Evolutionary conservation across 2,329 filamentous ascomycete genomes (phyloP), one percentile per base, ranked within the genome.

Genomic region (Parasarocladium wereldwijsianum): DNA sequence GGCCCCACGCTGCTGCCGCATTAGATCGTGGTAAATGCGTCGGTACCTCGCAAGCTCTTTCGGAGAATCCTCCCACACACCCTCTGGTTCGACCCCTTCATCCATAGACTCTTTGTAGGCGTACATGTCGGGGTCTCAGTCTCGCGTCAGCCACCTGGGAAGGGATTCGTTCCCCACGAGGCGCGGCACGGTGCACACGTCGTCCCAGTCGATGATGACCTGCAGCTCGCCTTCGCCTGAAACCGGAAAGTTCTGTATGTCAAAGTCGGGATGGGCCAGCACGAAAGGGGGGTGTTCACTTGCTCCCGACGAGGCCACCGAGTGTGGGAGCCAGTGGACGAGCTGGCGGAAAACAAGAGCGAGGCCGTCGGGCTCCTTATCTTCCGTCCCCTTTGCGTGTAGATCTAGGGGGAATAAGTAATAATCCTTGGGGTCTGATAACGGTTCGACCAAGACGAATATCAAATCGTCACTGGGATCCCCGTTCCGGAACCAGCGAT

Each of bases 121-220:
- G 32, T 40, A 44, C 34, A 38, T 39, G 17, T 12, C 9, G 3
- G 35, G 38, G 14, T 45, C 41, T 42, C 42, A 45, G 33, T 45
- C 42, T 8, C 37, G 32, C 11, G 38, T 43, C 10, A 44, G 36
- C 39, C 38, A 46, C 2, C 37, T 25, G 15, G 42, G 42, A 19
- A 25, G 25, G 6, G 11, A 4, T 14, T 26, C 16, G 11, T 44
- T 46, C 4, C 44, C 48, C 17, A 46, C 6, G 16, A 25, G 38
- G 5, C 38, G 40, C 11, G 49, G 44, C 10, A 40, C 35, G 6
- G 38, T 34, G 11, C 29, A 32, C 5, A 46, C 36, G 7, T 38
- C 40, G 21, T 48, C 44, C 48, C 46, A 51, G 34, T 48, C 47
- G 15, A 51, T 45, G 5, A 51, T 33, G 6, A 31, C 44, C 6